A percentile compares a stretch with the other conserved stretches of the same genome.
phyloP scores from a whole-genome alignment of 2,329 filamentous ascomycete genomes.

The Alternaria incomplexa region DNA sequence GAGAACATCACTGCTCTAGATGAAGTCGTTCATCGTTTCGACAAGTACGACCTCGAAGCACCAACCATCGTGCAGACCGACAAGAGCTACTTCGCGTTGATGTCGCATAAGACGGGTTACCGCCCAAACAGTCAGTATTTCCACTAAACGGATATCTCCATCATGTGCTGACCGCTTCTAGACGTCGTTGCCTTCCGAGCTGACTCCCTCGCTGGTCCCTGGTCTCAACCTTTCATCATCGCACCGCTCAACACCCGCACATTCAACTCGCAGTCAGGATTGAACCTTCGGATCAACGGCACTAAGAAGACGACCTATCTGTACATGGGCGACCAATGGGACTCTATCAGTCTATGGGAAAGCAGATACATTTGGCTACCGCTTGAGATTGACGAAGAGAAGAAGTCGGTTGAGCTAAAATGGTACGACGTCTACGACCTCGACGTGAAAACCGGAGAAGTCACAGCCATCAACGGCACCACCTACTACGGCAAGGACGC shows the following conservation, averaged over 20 bases:
- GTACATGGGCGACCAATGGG: conserved; percentile 62
- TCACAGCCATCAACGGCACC: conserved; percentile 55
- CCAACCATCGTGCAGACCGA: conserved; percentile 67
- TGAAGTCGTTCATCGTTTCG: conserved; percentile 60
- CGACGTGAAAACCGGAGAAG: conserved; percentile 59
- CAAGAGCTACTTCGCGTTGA: conserved; percentile 64
- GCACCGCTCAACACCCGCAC: conserved; percentile 59
- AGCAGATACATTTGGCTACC: conserved; percentile 65
- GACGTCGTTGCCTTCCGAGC: conserved; percentile 64
- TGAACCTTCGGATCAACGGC: conserved; percentile 56
- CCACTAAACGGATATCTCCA: accelerated
- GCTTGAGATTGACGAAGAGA: conserved; percentile 58
- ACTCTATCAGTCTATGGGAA: conserved; percentile 63
- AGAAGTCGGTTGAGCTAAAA: conserved; percentile 57
- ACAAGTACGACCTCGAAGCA: conserved; percentile 67
- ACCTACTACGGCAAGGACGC: conserved; percentile 57
- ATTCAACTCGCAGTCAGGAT: conserved; percentile 62
- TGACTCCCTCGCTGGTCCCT: conserved; percentile 58
- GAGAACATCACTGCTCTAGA: conserved; percentile 59
- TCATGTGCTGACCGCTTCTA: conserved; percentile 21
- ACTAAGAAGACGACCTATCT: conserved; percentile 58
- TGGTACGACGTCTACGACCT: conserved; percentile 66
- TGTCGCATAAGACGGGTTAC: conserved; percentile 70
- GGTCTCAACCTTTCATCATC: conserved; percentile 63
- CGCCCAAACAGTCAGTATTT: conserved; percentile 59